Evolutionary conservation across 2,329 filamentous ascomycete species (phyloP).

Genomic region (Parasarocladium wereldwijsianum): DNA sequence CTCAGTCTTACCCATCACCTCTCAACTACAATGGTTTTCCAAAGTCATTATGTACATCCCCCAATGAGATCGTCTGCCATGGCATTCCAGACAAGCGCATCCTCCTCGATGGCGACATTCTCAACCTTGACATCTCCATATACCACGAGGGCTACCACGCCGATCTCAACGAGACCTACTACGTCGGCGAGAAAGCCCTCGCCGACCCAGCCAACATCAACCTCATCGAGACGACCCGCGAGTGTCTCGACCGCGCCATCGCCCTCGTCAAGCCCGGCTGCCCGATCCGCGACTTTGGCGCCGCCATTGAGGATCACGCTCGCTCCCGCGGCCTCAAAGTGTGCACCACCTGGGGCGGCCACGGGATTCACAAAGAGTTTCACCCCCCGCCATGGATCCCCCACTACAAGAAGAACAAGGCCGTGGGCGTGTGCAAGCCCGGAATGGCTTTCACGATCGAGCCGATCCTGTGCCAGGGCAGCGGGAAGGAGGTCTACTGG

Average conservation of each 20-base stretch:
- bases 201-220: conserved; percentile 75
- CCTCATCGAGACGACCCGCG: conserved; percentile 77
- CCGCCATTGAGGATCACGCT: conserved; percentile 87
- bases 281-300: conserved; percentile 83
- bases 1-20: conserved; percentile 81
- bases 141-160: conserved; percentile 93
- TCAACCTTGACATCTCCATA: conserved; percentile 91
- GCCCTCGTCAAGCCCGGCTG: conserved; percentile 85
- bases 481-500: conserved; percentile 88
- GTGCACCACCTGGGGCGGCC: conserved; percentile 89
- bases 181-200: conserved; percentile 76
- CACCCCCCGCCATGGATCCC: conserved; percentile 89
- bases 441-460: conserved; percentile 99
- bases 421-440: conserved; percentile 80
- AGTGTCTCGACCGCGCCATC: conserved; percentile 80
- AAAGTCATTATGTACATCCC: conserved; percentile 91
- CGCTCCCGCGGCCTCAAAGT: conserved; percentile 76
- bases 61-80: conserved; percentile 97
- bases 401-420: conserved; percentile 97
- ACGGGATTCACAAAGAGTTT: conserved; percentile 88
- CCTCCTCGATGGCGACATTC: conserved; percentile 81
- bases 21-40: conserved; percentile 94
- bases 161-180: conserved; percentile 97
- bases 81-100: conserved; percentile 87
- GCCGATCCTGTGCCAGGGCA: conserved; percentile 91